Base-by-base conservation (phyloP, 208 protist genomes). In the Endotrypanum monterogeii region DNA sequence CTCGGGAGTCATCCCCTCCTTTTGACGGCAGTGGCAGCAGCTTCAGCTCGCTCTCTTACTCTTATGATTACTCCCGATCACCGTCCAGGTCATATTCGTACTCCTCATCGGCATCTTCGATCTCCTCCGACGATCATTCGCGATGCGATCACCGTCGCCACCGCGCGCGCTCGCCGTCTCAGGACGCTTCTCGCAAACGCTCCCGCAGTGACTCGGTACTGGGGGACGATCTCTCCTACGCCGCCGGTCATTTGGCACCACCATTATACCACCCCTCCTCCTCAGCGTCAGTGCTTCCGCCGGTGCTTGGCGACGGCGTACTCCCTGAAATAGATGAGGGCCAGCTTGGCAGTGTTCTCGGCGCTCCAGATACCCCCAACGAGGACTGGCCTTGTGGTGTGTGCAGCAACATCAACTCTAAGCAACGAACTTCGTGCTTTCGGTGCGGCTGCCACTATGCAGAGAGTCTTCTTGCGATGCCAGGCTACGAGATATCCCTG, bases 341-440 rank as follows among this genome's bases (percentile, higher is more conserved):
- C 16, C 28, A 50, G 12, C 20, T n/a, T 25, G 16, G 12, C 35
- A 73, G 67, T 25, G 55, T 74, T 20, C 44, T 67, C 61, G 52
- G 57, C 48, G 52, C 75, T 30, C 54, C 71, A 23, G 70, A 63
- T 20, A 77, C 57, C 5, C 89, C 91, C 0, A 55, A 41, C 16
- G 70, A 71, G 5, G 92, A 94, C 58, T 96, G 92, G 92, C 76
- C 88, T n/a, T 96, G 92, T 67, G 85, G 84, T 16, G 87, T 96
- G 37, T 96, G 92, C 78, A 92, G 89, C 74, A 96, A 96, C 68
- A 83, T 84, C 55, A 96, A 96, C 74, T 93, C 89, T 0, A 51
- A 71, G 52, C 73, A 89, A 68, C 89, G 92, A 8, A 69, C 81
- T 30, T 74, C 69, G 30, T 96, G 92, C 78, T 94, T 86, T 63